Percentiles rank a stretch among this genome's conserved stretches.
phyloP scores from a whole-genome alignment of 768 basidiomycete genomes.

The Clitopilus passeckerianus region DNA sequence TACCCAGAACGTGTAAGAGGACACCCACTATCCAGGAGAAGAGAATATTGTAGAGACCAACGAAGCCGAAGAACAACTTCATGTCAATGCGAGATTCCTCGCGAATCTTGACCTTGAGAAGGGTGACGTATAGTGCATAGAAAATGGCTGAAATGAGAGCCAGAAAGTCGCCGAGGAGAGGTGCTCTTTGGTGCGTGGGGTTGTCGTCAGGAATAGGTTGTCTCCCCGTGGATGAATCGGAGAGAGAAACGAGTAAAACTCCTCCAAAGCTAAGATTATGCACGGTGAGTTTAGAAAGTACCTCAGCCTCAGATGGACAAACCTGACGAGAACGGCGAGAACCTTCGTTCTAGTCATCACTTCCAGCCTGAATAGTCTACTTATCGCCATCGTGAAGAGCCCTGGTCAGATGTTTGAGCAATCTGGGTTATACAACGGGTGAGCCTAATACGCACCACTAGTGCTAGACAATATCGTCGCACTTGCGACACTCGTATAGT shows the following conservation, averaged over 20 bases:
- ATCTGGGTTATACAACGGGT: no score
- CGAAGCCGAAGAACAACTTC: conserved; percentile 94
- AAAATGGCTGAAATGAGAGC: conserved; percentile 84
- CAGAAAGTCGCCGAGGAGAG: conserved; percentile 72
- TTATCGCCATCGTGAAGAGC: conserved; percentile 88
- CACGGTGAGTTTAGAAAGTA: neutral
- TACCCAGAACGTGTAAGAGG: conserved; percentile 65
- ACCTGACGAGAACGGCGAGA: conserved; percentile 78
- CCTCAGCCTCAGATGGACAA: conserved; percentile 9
- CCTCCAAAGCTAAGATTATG: conserved; percentile 59
- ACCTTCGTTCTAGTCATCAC: conserved; percentile 67
- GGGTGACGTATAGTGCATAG: conserved; percentile 84
- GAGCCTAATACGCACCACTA: conserved; percentile 56
- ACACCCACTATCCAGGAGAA: conserved; percentile 74
- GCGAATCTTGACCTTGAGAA: conserved; percentile 84
- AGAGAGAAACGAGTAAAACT: conserved; percentile 83
- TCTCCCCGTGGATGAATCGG: conserved; percentile 49
- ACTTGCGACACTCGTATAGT: conserved; percentile 91
- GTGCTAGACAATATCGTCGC: conserved; percentile 85
- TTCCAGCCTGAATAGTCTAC: conserved; percentile 81
- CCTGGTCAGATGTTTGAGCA: conserved; percentile 39
- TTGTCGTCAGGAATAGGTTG: neutral
- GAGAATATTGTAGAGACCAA: conserved; percentile 81
- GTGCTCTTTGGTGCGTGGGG: conserved; percentile 7
- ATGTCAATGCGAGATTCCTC: conserved; percentile 83